Conservation (phyloP, 352 stramenopile species). For the Albugo laibachii region DNA sequence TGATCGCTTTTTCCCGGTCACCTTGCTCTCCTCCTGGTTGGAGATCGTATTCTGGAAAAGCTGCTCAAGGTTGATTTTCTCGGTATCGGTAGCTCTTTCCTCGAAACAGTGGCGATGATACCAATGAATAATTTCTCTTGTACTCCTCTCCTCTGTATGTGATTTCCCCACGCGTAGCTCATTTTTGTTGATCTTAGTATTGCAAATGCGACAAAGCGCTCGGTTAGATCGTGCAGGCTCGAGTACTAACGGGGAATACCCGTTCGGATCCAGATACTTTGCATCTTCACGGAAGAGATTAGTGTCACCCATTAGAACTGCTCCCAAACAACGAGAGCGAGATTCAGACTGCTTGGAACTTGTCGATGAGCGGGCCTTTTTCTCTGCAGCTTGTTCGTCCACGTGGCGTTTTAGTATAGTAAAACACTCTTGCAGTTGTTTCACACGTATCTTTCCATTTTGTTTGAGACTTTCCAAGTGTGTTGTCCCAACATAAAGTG, state of each 20-base stretch:
- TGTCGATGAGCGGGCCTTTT: no score
- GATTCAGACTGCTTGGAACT: no score
- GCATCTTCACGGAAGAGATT: conserved; percentile 43
- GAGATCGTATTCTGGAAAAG: not conserved
- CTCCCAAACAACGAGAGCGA: conserved; percentile 17
- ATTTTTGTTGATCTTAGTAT: conserved; percentile 20
- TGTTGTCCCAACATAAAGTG: conserved; percentile 34
- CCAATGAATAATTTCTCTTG: conserved; percentile 32
- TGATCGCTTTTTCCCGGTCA: conserved; percentile 2
- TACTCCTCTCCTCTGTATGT: conserved; percentile 17
- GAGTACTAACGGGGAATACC: conserved; percentile 18
- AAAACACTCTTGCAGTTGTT: conserved; percentile 36
- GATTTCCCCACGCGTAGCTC: conserved; percentile 30
- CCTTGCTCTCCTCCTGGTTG: conserved; percentile 1
- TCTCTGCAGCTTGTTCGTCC: conserved; percentile 4
- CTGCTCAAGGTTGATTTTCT: conserved; percentile 16
- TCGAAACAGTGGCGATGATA: conserved; percentile 38
- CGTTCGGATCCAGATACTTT: conserved; percentile 27
- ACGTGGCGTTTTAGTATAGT: conserved; percentile 23
- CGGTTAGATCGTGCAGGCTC: conserved; percentile 27
- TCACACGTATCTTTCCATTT: conserved; percentile 18
- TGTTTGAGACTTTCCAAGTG: conserved; percentile 56
- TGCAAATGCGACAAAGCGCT: conserved; percentile 34
- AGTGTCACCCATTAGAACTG: conserved; percentile 58
- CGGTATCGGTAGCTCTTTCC: conserved; percentile 3